These are phyloP conservation scores for barrel medic (Medicago truncatula) DNA, from an alignment of 306 rosid genomes.

Conservation along the genomic window DNA sequence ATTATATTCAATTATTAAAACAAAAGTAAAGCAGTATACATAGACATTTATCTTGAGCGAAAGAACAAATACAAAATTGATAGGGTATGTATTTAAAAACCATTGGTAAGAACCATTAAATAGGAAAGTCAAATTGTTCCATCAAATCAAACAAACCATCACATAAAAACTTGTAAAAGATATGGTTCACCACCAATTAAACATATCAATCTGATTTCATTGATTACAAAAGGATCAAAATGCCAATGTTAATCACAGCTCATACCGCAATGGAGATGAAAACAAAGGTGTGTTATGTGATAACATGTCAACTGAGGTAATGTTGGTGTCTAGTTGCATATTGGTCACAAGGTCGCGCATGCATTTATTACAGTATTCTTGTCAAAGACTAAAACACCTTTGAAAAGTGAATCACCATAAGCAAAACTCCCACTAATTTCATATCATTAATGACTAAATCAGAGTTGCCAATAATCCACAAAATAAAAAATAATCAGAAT, in stretches of 20 bases:
- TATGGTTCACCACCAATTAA: constrained; percentile 17
- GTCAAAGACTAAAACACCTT: constrained; percentile 15
- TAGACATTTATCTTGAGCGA: constrained; percentile 8
- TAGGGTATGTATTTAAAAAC: constrained; percentile 7
- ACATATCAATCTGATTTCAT: constrained; percentile 22
- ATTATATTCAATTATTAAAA: constrained; percentile 14
- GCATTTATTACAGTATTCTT: not conserved
- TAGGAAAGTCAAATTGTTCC: not conserved
- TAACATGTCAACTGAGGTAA: not conserved
- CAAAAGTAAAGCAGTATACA: constrained; percentile 9
- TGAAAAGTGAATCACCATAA: not conserved
- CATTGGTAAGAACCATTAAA: constrained; percentile 27
- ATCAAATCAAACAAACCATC: constrained; percentile 31
- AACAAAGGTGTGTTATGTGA: not conserved
- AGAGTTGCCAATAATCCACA: not conserved
- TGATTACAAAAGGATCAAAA: constrained; percentile 19
- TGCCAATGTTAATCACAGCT: not conserved
- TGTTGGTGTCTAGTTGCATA: not conserved
- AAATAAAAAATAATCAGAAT: not conserved
- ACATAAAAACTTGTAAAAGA: not conserved
- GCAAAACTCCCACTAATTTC: not conserved
- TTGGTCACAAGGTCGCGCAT: not conserved
- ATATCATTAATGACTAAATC: not conserved
- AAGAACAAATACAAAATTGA: constrained; percentile 17
- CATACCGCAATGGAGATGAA: not conserved